Evolutionary conservation across 108 stramenopile species (phyloP).

Genomic region (Skeletonema grethae): DNA sequence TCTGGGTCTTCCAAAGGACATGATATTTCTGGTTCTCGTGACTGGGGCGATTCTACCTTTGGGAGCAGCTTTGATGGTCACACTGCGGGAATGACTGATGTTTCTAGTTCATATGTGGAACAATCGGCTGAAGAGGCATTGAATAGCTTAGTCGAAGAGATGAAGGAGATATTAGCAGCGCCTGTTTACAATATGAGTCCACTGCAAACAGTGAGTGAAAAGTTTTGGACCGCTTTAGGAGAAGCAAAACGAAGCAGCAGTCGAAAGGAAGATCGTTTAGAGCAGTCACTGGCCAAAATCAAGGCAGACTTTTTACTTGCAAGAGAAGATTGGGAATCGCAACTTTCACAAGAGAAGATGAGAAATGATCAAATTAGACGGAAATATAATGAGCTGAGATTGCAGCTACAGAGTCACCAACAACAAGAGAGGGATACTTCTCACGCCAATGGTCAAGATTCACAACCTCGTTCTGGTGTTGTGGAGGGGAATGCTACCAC

Average conservation of each 20-base stretch:
- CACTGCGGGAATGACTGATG: conserved; percentile 15
- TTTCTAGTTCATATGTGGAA: conserved; percentile 39
- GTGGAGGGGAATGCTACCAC: neutral
- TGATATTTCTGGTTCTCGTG: neutral
- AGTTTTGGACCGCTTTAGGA: conserved; percentile 74
- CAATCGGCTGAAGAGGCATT: conserved; percentile 80
- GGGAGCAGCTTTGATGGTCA: conserved; percentile 12
- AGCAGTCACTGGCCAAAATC: conserved; percentile 75
- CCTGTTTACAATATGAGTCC: conserved; percentile 84
- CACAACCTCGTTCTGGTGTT: neutral
- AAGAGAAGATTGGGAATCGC: conserved; percentile 55
- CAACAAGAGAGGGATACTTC: conserved; percentile 10
- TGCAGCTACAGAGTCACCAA: neutral
- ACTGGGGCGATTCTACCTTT: conserved; percentile 26
- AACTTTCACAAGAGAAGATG: conserved; percentile 29
- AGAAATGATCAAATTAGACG: conserved; percentile 25
- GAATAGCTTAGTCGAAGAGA: conserved; percentile 77
- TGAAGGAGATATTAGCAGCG: conserved; percentile 84
- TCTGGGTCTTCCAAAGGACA: neutral
- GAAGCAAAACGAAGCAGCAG: conserved; percentile 64
- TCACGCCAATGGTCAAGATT: neutral
- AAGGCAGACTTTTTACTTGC: conserved; percentile 88
- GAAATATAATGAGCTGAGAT: conserved; percentile 20
- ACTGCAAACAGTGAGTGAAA: conserved; percentile 62
- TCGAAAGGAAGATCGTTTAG: conserved; percentile 71